phyloP scores from a whole-genome alignment of 169 alveolate genomes.

The Cryptosporidium sp. region DNA sequence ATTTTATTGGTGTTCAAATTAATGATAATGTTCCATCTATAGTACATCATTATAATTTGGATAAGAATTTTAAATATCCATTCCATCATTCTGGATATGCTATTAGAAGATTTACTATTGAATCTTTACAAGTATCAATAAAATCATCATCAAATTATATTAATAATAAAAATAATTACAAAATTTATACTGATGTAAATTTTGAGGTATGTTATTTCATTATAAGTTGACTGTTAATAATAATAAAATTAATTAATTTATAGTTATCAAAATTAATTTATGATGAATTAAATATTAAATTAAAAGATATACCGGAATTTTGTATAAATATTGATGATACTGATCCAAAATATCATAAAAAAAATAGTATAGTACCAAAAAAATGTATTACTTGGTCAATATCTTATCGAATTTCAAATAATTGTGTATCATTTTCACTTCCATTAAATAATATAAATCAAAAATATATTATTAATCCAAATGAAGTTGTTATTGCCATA shows the following conservation, averaged over 20 bases:
- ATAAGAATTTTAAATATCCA: slow-evolving; percentile 62
- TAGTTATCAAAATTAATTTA: slow-evolving; percentile 40
- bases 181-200: slow-evolving; percentile 57
- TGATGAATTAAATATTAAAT: slow-evolving; percentile 15
- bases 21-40: slow-evolving; percentile 54
- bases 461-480: slow-evolving; percentile 25
- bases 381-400: slow-evolving; percentile 71
- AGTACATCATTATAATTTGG: slow-evolving; percentile 62
- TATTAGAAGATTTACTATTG: slow-evolving; percentile 52
- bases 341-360: slow-evolving; percentile 25
- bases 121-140: slow-evolving; percentile 11
- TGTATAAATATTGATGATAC: slow-evolving; percentile 22
- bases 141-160: neutral
- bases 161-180: slow-evolving; percentile 17
- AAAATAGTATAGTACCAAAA: slow-evolving; percentile 29
- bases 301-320: slow-evolving; percentile 63
- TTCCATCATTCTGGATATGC: slow-evolving; percentile 60
- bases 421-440: slow-evolving; percentile 33
- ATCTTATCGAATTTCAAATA: slow-evolving; percentile 38
- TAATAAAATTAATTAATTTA: neutral
- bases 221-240: neutral
- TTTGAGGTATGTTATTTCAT: slow-evolving; percentile 50
- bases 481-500: slow-evolving; percentile 51
- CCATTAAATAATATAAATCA: slow-evolving; percentile 11
- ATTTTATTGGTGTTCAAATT: slow-evolving; percentile 49